Percentiles rank a stretch among this genome's conserved stretches.
These are phyloP conservation scores for Epichloe gansuensis DNA, from an alignment of 2,329 filamentous ascomycete genomes.

Conservation along the genomic window DNA sequence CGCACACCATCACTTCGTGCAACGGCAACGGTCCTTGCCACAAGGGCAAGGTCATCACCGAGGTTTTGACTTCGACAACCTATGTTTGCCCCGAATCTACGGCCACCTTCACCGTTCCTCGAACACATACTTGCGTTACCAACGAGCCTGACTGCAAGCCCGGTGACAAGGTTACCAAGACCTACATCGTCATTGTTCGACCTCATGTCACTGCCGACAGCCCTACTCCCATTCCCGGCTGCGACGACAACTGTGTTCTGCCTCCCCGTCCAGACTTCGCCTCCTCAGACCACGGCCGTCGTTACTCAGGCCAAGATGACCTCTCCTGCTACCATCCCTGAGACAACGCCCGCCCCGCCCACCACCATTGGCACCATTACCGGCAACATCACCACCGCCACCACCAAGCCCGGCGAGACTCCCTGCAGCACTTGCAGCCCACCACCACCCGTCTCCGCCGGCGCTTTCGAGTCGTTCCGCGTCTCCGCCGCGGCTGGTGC, in stretches of 20 bases:
- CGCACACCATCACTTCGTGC: slow-evolving; percentile 47
- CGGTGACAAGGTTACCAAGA: slow-evolving; percentile 14
- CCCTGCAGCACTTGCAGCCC: slow-evolving; percentile 7
- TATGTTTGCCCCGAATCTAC: slow-evolving; percentile 14
- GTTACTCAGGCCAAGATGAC: background rate
- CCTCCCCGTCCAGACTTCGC: slow-evolving; percentile 8
- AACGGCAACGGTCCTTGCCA: slow-evolving; percentile 28
- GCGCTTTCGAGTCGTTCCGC: slow-evolving; percentile 10
- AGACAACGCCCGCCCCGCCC: background rate
- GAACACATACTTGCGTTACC: slow-evolving; percentile 16
- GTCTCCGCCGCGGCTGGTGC: slow-evolving; percentile 7
- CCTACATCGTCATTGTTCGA: slow-evolving; percentile 13
- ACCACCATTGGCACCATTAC: background rate
- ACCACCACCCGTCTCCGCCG: slow-evolving; percentile 9
- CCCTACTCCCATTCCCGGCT: slow-evolving; percentile 14
- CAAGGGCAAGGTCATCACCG: slow-evolving; percentile 13
- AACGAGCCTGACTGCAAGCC: slow-evolving; percentile 16
- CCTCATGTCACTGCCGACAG: slow-evolving; percentile 14
- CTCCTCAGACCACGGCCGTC: background rate
- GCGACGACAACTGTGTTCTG: slow-evolving; percentile 7
- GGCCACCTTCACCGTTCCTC: slow-evolving; percentile 17
- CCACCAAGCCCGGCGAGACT: slow-evolving; percentile 4
- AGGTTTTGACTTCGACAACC: slow-evolving; percentile 14
- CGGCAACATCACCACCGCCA: background rate
- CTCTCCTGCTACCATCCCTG: background rate